Base-by-base conservation (phyloP, 2,329 filamentous ascomycete species). In the Geosmithia putterillii region DNA sequence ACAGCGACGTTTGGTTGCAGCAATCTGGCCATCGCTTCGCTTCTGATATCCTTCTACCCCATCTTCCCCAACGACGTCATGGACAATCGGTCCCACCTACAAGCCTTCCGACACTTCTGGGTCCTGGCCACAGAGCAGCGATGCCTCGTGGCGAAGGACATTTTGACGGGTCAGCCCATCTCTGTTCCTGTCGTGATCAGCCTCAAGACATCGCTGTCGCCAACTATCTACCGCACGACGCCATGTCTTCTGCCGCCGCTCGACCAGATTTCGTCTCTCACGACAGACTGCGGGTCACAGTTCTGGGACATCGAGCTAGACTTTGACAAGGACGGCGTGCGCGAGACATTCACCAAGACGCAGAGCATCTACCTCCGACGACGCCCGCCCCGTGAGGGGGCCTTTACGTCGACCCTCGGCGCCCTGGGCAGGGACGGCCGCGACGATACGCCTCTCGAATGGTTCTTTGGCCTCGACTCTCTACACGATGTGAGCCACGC, bases 101-200 rank as follows among this genome's bases (percentile, higher is more conserved):
- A 98, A 65, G 92, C 94, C 3, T 92, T 98, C 66, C 80, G 94
- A 5, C 90, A 98, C 62, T 85, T 98, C 56, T 98, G 92, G 92
- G 90, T 95, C 10, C 72, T 98, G 3, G 92, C 92, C 2, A 83
- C 86, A 0, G 92, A 98, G 54, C 79, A 87, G 9, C 78, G 94
- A 42, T 96, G 90, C 57, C 74, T 98, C 0, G 78, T 98, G 1
- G 77, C 86, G 17, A 85, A 90, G 47, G 92, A 98, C 52, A 76
- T 92, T 3, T 81, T 92, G 46, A 94, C 86, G 0, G 79, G 83
- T 36, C 79, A 87, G 38, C 84, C 89, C 1, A 76, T 95, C 41
- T 76, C 79, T 7, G 74, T 89, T 2, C 79, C 85, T 0, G 70
- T 95, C 39, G 71, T 72, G 4, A 71, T 95, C 44, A 72, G 67